Percentiles rank a stretch among this genome's conserved stretches.
phyloP scores from a whole-genome alignment of 2,329 filamentous ascomycete genomes.

The Sporothrix protearum region DNA sequence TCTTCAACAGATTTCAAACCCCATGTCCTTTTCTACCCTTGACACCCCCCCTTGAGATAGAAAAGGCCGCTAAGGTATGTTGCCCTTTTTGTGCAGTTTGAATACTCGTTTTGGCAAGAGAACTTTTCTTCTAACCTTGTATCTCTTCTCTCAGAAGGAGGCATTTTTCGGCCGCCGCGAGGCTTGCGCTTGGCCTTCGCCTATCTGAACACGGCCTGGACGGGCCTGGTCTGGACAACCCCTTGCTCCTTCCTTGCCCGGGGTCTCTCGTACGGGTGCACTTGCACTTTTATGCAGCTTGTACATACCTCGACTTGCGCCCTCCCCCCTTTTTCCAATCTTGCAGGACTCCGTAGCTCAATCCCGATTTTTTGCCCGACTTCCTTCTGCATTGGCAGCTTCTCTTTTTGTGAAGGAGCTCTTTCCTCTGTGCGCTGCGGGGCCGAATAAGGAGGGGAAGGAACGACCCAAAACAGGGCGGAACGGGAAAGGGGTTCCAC shows the following conservation, averaged over 20 bases:
- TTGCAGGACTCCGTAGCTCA: slow-evolving; percentile 1
- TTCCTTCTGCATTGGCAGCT: slow-evolving; percentile 15
- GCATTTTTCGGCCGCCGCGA: slow-evolving; percentile 11
- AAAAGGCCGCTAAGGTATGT: background rate
- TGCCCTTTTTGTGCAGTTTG: slow-evolving; percentile 1
- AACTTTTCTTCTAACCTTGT: background rate
- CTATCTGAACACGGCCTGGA: slow-evolving; percentile 11
- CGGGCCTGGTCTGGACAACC: slow-evolving; percentile 4
- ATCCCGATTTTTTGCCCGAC: background rate
- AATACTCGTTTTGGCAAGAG: background rate
- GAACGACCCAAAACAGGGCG: background rate
- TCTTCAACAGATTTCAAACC: background rate
- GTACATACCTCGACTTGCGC: background rate
- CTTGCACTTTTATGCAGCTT: background rate
- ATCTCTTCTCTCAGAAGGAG: background rate
- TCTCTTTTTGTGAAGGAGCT: slow-evolving; percentile 18
- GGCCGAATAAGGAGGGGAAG: slow-evolving; percentile 13
- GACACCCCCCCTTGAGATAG: background rate
- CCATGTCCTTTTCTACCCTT: background rate
- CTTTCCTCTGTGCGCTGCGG: background rate
- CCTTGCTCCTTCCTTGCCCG: slow-evolving; percentile 4
- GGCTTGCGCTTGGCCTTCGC: background rate
- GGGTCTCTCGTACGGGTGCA: background rate
- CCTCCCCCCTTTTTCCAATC: background rate
- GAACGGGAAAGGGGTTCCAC: background rate